These are phyloP conservation scores for Fusarium falciforme DNA, from an alignment of 2,329 filamentous ascomycete species.

Conservation along the genomic window DNA sequence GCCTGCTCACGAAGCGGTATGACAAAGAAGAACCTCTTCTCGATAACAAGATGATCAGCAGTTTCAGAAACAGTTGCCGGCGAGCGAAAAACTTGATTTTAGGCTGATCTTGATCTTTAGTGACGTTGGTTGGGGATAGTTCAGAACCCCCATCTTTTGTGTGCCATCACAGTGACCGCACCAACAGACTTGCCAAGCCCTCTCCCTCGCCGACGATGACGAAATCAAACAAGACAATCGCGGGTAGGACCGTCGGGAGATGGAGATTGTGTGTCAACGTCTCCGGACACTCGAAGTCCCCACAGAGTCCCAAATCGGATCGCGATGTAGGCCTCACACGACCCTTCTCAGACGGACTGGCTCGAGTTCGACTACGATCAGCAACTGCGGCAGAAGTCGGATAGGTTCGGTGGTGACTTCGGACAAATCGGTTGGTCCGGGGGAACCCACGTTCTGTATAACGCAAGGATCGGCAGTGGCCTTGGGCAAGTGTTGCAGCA, in stretches of 20 bases:
- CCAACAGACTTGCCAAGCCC: not conserved
- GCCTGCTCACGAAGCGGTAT: not conserved
- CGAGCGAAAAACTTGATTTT: conserved; percentile 18
- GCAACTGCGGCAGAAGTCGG: not conserved
- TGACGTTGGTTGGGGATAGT: not conserved
- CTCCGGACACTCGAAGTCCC: not conserved
- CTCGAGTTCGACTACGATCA: not conserved
- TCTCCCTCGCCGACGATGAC: not conserved
- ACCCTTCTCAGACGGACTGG: not conserved
- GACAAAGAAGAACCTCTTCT: not conserved
- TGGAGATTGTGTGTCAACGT: not conserved
- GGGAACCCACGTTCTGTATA: not conserved
- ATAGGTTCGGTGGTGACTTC: not conserved
- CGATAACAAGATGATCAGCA: not conserved
- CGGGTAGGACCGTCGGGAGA: not conserved
- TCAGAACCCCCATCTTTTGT: not conserved
- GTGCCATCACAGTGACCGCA: not conserved
- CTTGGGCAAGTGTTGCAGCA: not conserved
- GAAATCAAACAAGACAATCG: not conserved
- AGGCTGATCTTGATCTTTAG: not conserved
- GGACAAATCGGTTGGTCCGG: not conserved
- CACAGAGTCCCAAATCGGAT: not conserved
- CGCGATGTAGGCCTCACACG: not conserved
- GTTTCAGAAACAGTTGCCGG: not conserved
- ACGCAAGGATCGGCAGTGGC: not conserved